Conservation (phyloP, 306 rosid species). For the Fragaria nilgerrensis region DNA sequence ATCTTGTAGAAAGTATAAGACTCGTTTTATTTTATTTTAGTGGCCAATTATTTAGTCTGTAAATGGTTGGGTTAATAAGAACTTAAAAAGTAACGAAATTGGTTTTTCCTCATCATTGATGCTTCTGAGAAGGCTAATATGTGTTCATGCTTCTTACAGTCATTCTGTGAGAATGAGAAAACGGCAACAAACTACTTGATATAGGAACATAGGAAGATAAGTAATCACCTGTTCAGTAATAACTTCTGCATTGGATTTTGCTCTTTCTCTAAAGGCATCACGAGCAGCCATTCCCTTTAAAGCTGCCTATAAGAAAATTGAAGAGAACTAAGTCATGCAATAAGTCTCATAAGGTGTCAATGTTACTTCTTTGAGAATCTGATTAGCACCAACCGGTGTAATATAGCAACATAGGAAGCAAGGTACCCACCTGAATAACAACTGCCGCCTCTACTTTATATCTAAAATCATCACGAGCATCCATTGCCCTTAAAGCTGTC, state of each 20-base stretch:
- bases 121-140: constrained; percentile 42
- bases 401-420: too few species aligned
- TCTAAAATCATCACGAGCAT: constrained; percentile 45
- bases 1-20: constrained; percentile 14
- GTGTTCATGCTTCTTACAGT: constrained; percentile 38
- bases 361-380: constrained; percentile 20
- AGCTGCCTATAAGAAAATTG: constrained; percentile 55
- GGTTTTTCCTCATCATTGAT: constrained; percentile 9
- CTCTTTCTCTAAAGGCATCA: constrained; percentile 40
- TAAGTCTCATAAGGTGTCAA: background rate
- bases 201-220: constrained; percentile 22
- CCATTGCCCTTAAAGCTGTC: constrained; percentile 60
- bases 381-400: background rate
- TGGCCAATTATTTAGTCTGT: background rate
- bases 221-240: constrained; percentile 52
- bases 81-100: background rate
- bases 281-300: constrained; percentile 53
- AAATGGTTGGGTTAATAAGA: background rate
- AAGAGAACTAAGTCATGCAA: constrained; percentile 22
- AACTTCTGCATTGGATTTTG: constrained; percentile 38
- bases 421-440: constrained; percentile 52
- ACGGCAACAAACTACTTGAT: background rate
- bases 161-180: constrained; percentile 26
- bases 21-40: background rate
- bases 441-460: constrained; percentile 42